phyloP scores from a whole-genome alignment of 2,329 filamentous ascomycete species.

The Scopulariopsis brevicaulis region DNA sequence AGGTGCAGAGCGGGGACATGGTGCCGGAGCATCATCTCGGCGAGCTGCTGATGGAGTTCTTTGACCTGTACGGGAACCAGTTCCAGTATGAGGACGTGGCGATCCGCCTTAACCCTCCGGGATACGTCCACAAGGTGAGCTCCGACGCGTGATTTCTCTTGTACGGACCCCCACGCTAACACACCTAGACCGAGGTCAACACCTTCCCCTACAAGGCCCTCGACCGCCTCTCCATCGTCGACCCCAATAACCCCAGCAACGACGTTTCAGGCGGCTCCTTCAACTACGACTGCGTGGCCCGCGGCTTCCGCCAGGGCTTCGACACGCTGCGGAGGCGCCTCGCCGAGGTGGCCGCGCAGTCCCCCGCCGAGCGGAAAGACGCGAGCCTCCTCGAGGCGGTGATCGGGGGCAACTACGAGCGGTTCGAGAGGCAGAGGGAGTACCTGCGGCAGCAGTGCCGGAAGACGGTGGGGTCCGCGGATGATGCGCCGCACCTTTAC shows the following conservation, averaged over 20 bases:
- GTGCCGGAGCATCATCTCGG: slow-evolving; percentile 59
- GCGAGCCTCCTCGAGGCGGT: slow-evolving; percentile 7
- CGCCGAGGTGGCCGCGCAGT: slow-evolving; percentile 28
- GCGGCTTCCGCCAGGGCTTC: slow-evolving; percentile 58
- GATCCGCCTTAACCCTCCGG: slow-evolving; percentile 65
- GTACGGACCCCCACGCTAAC: slow-evolving; percentile 1
- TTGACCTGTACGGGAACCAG: slow-evolving; percentile 77
- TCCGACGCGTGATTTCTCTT: not conserved
- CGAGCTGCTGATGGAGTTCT: slow-evolving; percentile 73
- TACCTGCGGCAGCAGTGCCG: slow-evolving; percentile 1
- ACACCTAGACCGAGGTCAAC: slow-evolving; percentile 27
- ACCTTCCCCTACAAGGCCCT: slow-evolving; percentile 44
- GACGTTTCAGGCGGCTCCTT: slow-evolving; percentile 83
- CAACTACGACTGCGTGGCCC: slow-evolving; percentile 55
- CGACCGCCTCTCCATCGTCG: slow-evolving; percentile 73
- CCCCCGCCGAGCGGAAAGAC: slow-evolving; percentile 3
- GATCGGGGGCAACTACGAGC: slow-evolving; percentile 9
- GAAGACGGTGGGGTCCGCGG: not conserved
- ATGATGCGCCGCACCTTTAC: not conserved
- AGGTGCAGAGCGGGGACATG: slow-evolving; percentile 50
- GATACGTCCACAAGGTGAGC: slow-evolving; percentile 65
- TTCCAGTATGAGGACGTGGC: slow-evolving; percentile 62
- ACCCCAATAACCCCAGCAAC: slow-evolving; percentile 76
- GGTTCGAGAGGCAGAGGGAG: slow-evolving; percentile 8
- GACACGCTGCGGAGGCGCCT: slow-evolving; percentile 46